A percentile compares a stretch with the other conserved stretches of the same genome.
phyloP scores from a whole-genome alignment of 75 land plant species.

The Azolla pinnata region DNA sequence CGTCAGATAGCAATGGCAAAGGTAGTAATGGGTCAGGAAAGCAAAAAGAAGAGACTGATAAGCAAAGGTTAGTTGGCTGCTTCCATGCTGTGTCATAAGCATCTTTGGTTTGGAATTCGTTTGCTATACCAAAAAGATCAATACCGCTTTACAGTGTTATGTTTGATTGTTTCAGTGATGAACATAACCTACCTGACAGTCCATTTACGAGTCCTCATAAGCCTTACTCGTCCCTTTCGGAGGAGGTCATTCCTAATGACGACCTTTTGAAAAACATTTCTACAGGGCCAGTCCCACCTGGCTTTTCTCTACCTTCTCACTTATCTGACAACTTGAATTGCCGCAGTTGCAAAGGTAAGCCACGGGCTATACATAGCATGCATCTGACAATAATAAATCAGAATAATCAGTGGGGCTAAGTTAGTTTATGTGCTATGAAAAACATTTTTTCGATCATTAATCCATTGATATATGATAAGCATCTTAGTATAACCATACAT shows the following conservation, averaged over 20 bases:
- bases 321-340: not conserved
- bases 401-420: no score
- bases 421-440: no score
- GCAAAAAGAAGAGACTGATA: not conserved
- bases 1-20: not conserved
- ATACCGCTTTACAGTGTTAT: not conserved
- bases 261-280: constrained; percentile 3
- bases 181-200: constrained; percentile 70
- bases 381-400: no score
- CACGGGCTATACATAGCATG: no score
- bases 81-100: not conserved
- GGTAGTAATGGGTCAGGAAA: constrained; percentile 2
- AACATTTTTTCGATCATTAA: no score
- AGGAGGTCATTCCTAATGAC: not conserved
- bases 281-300: constrained; percentile 8
- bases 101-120: not conserved
- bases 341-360: constrained; percentile 16
- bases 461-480: no score
- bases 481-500: no score
- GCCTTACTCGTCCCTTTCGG: constrained; percentile 1
- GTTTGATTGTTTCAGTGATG: constrained; percentile 16
- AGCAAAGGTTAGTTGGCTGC: not conserved
- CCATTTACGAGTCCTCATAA: constrained; percentile 69
- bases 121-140: not conserved
- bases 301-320: constrained; percentile 3